Evolutionary conservation across 2,329 filamentous ascomycete species (phyloP).

Genomic region (Aspergillus uvarum): DNA sequence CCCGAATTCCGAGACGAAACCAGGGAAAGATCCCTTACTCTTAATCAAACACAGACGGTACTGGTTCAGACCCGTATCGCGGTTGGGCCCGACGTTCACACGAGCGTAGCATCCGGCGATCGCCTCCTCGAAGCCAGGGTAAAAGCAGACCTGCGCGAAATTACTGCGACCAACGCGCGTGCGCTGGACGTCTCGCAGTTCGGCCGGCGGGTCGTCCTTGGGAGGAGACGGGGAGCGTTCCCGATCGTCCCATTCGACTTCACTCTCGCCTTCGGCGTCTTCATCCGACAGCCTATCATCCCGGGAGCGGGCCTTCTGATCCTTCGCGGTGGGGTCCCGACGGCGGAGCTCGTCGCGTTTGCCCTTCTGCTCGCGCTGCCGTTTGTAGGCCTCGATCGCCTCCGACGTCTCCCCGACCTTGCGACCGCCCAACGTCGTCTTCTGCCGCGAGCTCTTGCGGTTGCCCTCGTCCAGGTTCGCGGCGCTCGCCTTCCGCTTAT

Average conservation of each 20-base stretch:
- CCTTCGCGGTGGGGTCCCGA: constrained; percentile 44
- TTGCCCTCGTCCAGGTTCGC: constrained; percentile 76
- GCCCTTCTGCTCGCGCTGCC: constrained; percentile 59
- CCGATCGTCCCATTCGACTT: constrained; percentile 72
- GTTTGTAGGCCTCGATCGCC: constrained; percentile 70
- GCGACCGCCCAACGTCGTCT: constrained; percentile 64
- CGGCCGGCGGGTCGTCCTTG: constrained; percentile 68
- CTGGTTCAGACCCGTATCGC: constrained; percentile 67
- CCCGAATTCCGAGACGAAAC: not conserved
- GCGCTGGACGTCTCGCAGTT: constrained; percentile 78
- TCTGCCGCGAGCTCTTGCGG: constrained; percentile 71
- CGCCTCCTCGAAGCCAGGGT: constrained; percentile 79
- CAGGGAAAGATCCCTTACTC: constrained; percentile 51
- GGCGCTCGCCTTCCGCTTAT: constrained; percentile 72
- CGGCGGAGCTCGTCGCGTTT: constrained; percentile 50
- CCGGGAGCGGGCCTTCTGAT: constrained; percentile 62
- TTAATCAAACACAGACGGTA: constrained; percentile 91
- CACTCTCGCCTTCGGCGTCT: constrained; percentile 70
- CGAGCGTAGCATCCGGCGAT: constrained; percentile 84
- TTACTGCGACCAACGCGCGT: constrained; percentile 79
- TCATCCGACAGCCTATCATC: constrained; percentile 62
- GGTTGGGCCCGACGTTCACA: constrained; percentile 77
- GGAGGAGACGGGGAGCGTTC: constrained; percentile 51
- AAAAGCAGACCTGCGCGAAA: constrained; percentile 90
- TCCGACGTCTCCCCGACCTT: constrained; percentile 67